Evolutionary conservation across 495 filamentous ascomycete genomes (phyloP).

Genomic region (Podospora pseudoanserina): DNA sequence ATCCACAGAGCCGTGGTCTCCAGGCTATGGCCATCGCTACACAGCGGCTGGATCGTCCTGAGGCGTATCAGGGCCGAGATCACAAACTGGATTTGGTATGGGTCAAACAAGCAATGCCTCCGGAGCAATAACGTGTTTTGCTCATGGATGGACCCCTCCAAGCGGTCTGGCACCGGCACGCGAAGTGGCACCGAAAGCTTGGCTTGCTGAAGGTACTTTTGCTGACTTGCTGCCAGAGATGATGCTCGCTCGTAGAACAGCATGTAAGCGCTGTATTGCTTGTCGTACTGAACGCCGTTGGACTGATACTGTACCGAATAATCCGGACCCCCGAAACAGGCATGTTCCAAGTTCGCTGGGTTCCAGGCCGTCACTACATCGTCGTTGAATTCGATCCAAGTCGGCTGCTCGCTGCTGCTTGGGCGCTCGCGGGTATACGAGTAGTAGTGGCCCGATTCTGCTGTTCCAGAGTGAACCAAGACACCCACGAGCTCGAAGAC

Average conservation of each 20-base stretch:
- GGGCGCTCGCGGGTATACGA: constrained; percentile 86
- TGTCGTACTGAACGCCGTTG: constrained; percentile 51
- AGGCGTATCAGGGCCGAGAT: constrained; percentile 52
- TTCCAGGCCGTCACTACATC: constrained; percentile 74
- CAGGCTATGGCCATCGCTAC: constrained; percentile 42
- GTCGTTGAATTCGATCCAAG: constrained; percentile 95
- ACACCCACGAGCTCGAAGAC: constrained; percentile 89
- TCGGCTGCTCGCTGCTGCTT: constrained; percentile 41
- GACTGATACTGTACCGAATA: constrained; percentile 46
- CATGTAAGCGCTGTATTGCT: constrained; percentile 91
- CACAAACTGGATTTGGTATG: constrained; percentile 65
- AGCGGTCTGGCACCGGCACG: constrained; percentile 50
- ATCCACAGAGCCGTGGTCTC: constrained; percentile 63
- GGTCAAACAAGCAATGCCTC: constrained; percentile 78
- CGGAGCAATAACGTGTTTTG: constrained; percentile 72
- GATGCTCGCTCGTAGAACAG: constrained; percentile 89
- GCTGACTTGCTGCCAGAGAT: constrained; percentile 52
- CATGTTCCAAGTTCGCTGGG: constrained; percentile 61
- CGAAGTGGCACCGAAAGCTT: constrained; percentile 47
- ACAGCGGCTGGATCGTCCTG: constrained; percentile 35
- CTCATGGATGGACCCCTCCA: constrained; percentile 60
- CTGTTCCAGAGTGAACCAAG: constrained; percentile 87
- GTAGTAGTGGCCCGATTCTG: constrained; percentile 96
- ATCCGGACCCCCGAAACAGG: constrained; percentile 76
- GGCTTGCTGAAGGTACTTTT: constrained; percentile 31